These are phyloP conservation scores for Trametes sp. DNA, from an alignment of 1,284 basidiomycete species.

Conservation along the genomic window DNA sequence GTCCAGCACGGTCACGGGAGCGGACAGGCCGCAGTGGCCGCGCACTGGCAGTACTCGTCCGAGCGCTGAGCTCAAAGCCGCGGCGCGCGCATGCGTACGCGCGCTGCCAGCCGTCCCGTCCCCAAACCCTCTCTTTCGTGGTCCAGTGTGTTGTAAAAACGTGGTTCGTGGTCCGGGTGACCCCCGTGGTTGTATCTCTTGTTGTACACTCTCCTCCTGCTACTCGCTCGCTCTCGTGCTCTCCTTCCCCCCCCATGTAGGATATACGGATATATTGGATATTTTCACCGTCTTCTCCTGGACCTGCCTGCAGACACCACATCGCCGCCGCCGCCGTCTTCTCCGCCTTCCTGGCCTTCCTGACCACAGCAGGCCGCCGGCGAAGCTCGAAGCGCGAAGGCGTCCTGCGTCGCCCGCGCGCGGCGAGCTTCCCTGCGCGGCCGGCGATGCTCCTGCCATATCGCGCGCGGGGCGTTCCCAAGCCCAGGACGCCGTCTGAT, in stretches of 20 bases:
- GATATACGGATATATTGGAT: constrained; percentile 6
- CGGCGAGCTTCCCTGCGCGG: background rate
- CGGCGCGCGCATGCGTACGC: too few species aligned
- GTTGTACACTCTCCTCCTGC: constrained; percentile 8
- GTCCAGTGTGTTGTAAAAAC: constrained; percentile 3
- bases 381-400: background rate
- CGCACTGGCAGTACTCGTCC: constrained; percentile 71
- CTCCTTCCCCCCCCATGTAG: constrained; percentile 10
- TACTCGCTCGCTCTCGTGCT: constrained; percentile 24
- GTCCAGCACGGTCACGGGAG: constrained; percentile 34
- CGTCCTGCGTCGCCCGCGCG: background rate
- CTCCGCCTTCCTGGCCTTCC: background rate
- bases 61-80: constrained; percentile 49
- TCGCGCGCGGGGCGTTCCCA: constrained; percentile 19
- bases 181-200: constrained; percentile 7
- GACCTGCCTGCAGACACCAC: too few species aligned
- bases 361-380: background rate
- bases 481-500: constrained; percentile 27
- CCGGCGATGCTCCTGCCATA: constrained; percentile 10
- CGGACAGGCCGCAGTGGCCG: constrained; percentile 44
- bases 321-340: background rate
- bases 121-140: background rate
- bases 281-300: background rate
- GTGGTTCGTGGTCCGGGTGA: constrained; percentile 1
- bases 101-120: background rate